Evolutionary conservation across 2,329 filamentous ascomycete species (phyloP).

Genomic region (Magnaporthiopsis rhizophila): DNA sequence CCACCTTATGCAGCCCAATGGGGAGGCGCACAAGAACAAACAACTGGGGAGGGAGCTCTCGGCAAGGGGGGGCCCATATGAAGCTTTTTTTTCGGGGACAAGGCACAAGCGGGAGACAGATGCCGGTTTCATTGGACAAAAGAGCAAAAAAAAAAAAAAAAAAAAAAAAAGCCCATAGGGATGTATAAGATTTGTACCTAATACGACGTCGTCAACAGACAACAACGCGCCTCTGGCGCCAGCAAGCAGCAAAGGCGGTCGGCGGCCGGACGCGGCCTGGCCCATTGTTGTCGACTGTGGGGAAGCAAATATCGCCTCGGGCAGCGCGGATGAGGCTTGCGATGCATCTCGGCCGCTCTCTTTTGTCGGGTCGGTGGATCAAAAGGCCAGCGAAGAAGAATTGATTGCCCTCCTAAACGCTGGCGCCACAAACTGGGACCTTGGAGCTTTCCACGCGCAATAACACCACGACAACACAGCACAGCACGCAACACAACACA

Average conservation of each 20-base stretch:
- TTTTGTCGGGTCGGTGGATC: not conserved
- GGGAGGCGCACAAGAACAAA: too few species aligned
- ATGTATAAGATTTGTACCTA: not conserved
- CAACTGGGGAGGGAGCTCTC: too few species aligned
- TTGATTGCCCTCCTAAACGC: not conserved
- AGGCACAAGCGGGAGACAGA: too few species aligned
- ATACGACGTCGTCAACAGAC: not conserved
- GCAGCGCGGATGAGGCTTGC: not conserved
- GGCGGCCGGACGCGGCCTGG: not conserved
- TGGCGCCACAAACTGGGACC: not conserved
- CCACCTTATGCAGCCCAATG: not conserved
- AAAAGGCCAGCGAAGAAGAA: not conserved
- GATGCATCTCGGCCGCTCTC: not conserved
- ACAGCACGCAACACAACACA: not conserved
- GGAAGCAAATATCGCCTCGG: not conserved
- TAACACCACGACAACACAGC: not conserved
- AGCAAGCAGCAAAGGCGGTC: not conserved
- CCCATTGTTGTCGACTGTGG: not conserved
- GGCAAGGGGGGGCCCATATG: too few species aligned
- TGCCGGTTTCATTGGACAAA: not conserved
- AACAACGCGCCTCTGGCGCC: too few species aligned
- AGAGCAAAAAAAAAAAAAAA: not conserved
- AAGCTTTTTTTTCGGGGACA: too few species aligned
- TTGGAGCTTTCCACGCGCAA: not conserved
- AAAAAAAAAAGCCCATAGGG: not conserved